Base-by-base conservation (phyloP, 2,329 filamentous ascomycete species). In the Ceratocystis cacaofunesta region DNA sequence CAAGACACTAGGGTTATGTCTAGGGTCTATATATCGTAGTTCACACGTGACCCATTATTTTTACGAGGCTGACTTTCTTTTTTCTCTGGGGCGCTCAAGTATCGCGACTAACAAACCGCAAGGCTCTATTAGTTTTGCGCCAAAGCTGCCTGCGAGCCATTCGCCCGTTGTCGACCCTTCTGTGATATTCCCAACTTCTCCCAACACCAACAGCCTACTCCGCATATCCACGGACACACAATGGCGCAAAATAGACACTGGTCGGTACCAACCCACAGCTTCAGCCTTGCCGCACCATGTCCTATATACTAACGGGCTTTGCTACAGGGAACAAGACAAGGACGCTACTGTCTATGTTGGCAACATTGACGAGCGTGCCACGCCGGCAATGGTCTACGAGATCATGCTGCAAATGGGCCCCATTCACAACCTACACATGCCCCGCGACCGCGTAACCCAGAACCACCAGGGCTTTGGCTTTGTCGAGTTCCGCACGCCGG, bases 401-500 rank as follows among this genome's bases (percentile, higher is more conserved):
- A 82, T 99, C 72, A 97, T 97, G 91, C 86, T 96, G 65, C 94
- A 99, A 79, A 91, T 92, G 74, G 94, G 94, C 65, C 92, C 92
- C 71, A 95, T 99, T 72, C 90, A 95, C 73, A 97, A 97, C 77
- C 92, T 99, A 69, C 94, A 99, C 78, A 86, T 99, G 73, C 94
- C 94, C 65, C 96, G 96, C 80, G 94, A 99, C 76, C 90, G 94
- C 75, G 94, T 99, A 71, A 96, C 94, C 60, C 91, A 96, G 73
- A 88, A 87, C 66, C 94, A 99, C 76, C 94, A 97, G 77, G 94
- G 94, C 71, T 99, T 96, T 80, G 94, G 94, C 71, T 99, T 99
- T 77, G 94, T 99, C 76, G 94, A 99, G 77, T 99, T 96, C 76
- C 92, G 91, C 73, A 92, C 88, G 70, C 91, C 96, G 74, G 86